Evolutionary conservation across 345 rosid species (phyloP), one percentile per base, ranked within the genome.

Genomic region (Viola odorata): DNA sequence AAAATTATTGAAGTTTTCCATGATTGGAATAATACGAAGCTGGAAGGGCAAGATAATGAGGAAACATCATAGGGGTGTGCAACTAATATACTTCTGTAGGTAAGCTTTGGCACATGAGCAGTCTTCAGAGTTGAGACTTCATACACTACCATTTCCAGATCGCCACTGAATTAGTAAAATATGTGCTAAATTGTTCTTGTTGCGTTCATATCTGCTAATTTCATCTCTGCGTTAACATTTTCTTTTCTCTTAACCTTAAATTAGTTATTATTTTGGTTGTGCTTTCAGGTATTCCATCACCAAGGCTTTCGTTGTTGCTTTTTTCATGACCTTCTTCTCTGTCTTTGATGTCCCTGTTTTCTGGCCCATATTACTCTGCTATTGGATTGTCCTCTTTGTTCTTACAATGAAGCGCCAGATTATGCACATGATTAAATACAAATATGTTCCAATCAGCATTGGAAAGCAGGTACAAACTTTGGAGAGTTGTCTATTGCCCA

Each of bases 311-410:
- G 69, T 78, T 11, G 84, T 86, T n/a, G 94, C 96, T 12, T 84
- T 84, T 68, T 54, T 74, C 8, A 75, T 89, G 87, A 86, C 94
- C 23, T 86, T 86, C 69, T 61, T 89, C 72, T 80, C 91, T 8
- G 69, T 84, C 55, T 79, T 89, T 65, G 95, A 89, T 44, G 96
- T 89, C 12, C 96, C 96, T 68, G 86, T 89, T 61, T 89, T 89
- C 75, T 89, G 96, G 96, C 95, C 96, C 0, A 88, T 84, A 66
- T 68, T 88, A 63, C 67, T 86, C 13, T 81, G 79, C 69, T 85
- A 86, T 77, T 88, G 92, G 92, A 60, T 88, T 52, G 81, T 86
- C 72, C 84, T 88, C 17, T 84, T 77, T 75, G 72, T 81, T 51
- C 87, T 88, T n/a, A 82, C 90, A 9, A 84, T 78, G 88, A 84